phyloP scores from a whole-genome alignment of 1,284 basidiomycete genomes.

The Cutaneotrichosporon dermatis region DNA sequence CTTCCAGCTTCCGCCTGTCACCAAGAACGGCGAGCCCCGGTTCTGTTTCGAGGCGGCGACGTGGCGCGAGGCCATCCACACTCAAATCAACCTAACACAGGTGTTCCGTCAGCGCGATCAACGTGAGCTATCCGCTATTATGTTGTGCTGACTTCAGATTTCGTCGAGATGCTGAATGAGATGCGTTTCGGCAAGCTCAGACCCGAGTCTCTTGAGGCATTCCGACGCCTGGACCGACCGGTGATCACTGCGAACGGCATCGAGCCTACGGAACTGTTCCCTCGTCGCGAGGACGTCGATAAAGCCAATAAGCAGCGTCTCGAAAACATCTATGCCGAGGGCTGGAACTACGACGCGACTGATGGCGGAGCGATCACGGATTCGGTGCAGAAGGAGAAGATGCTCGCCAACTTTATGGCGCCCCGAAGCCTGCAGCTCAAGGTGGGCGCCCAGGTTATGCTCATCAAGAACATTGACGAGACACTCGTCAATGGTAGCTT shows the following conservation, averaged over 20 bases:
- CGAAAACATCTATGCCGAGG: constrained; percentile 46
- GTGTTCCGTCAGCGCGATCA: constrained; percentile 70
- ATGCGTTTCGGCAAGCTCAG: constrained; percentile 77
- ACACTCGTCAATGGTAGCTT: constrained; percentile 78
- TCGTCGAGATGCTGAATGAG: constrained; percentile 84
- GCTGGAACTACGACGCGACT: constrained; percentile 52
- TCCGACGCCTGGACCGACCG: constrained; percentile 59
- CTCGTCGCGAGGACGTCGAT: constrained; percentile 77
- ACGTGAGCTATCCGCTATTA: constrained; percentile 31
- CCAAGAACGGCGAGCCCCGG: constrained; percentile 52
- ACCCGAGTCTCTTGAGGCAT: constrained; percentile 57
- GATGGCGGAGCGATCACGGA: constrained; percentile 60
- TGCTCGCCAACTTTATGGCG: constrained; percentile 71
- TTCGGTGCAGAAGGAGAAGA: constrained; percentile 56
- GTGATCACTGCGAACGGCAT: constrained; percentile 63
- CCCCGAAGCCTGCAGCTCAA: constrained; percentile 59
- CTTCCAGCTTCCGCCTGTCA: constrained; percentile 92
- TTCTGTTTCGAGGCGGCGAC: constrained; percentile 86
- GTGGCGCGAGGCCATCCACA: constrained; percentile 72
- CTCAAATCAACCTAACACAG: constrained; percentile 79
- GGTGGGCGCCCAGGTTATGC: constrained; percentile 59
- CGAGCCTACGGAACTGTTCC: constrained; percentile 79
- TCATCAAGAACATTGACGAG: constrained; percentile 74
- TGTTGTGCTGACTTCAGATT: constrained; percentile 53
- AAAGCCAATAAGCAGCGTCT: constrained; percentile 66